Base-by-base conservation (phyloP, 164 flowering plant species). In the Stephania japonica region DNA sequence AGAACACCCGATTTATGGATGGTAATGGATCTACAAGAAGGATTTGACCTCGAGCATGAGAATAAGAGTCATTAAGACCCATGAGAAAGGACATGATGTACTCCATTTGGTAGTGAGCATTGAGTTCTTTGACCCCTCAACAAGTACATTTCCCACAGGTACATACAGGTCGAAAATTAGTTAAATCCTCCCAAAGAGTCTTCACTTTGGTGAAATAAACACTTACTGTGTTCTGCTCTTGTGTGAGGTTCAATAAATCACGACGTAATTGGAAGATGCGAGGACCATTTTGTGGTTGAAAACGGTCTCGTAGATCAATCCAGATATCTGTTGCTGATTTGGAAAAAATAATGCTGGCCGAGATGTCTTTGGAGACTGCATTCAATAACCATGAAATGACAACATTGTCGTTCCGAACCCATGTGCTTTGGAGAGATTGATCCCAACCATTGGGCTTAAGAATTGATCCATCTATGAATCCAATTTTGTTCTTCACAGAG, bases 391-490 rank as follows among this genome's bases (percentile, higher is more conserved):
- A 68, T 7, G 70, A 68, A 6, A 26, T 68, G 5, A 68, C 70
- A 24, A 68, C 43, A 8, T 42, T 38, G 19, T 68, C 43, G 70
- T 38, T 26, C 7, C 53, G 23, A 1, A 13, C 43, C 69, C 69
- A 67, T 18, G 23, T 18, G n/a, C n/a, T 56, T n/a, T n/a, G n/a
- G 0, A 56, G n/a, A 43, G 43, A 13, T 7, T 5, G 42, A 68
- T 42, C 50, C 19, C 10, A 27, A 12, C 38, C 44, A 3, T 56
- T 7, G 0, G 66, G 65, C 3, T 8, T 4, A 5, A 26, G 16
- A 56, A 71, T 32, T 1, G 66, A 56, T 3, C 73, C 73, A 71
- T 71, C 65, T 8, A 71, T 13, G 12, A 71, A 71, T 0, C 66
- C 10, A 0, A 71, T 0, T 27, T 71, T 71, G 26, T 59, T 56